Percentiles rank a stretch among this genome's conserved stretches.
Evolutionary conservation across 768 basidiomycete genomes (phyloP).

Genomic region (Tylopilus sp.): DNA sequence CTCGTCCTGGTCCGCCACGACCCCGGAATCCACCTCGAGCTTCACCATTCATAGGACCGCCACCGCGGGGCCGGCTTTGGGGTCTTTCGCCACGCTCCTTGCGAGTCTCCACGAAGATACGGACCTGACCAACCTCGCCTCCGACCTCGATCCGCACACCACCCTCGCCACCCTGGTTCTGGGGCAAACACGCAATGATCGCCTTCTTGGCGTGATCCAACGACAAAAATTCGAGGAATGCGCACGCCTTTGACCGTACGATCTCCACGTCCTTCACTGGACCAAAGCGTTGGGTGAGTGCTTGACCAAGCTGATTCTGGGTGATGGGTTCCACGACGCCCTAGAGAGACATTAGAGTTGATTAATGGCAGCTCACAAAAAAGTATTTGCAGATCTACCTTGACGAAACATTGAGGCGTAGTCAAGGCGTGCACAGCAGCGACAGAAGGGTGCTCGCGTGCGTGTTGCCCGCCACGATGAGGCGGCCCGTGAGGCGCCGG

Average conservation of each 20-base stretch:
- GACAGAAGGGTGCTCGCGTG: conserved; percentile 42
- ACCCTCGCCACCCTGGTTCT: conserved; percentile 78
- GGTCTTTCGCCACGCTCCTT: conserved; percentile 90
- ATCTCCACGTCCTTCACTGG: conserved; percentile 86
- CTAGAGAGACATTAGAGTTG: conserved; percentile 32
- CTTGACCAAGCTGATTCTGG: conserved; percentile 43
- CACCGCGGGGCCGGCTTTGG: conserved; percentile 56
- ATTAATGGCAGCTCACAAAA: neutral
- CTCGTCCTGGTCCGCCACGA: too few relatives aligned
- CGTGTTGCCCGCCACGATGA: conserved; percentile 33
- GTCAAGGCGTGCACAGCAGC: conserved; percentile 60
- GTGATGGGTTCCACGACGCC: conserved; percentile 70
- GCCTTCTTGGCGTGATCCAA: conserved; percentile 84
- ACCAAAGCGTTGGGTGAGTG: conserved; percentile 66
- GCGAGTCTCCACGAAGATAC: conserved; percentile 81
- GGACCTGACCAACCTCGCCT: conserved; percentile 45
- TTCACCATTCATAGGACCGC: conserved; percentile 49
- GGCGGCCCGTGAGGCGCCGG: conserved; percentile 30
- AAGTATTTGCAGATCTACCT: conserved; percentile 45
- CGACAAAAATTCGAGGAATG: conserved; percentile 84
- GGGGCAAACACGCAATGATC: conserved; percentile 68
- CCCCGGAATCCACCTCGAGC: conserved; percentile 46
- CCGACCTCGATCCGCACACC: conserved; percentile 77
- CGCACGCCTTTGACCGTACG: conserved; percentile 84
- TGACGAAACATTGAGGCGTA: conserved; percentile 87